Base-by-base conservation (phyloP, 2,329 filamentous ascomycete species). In the Myriosclerotinia scirpicola region DNA sequence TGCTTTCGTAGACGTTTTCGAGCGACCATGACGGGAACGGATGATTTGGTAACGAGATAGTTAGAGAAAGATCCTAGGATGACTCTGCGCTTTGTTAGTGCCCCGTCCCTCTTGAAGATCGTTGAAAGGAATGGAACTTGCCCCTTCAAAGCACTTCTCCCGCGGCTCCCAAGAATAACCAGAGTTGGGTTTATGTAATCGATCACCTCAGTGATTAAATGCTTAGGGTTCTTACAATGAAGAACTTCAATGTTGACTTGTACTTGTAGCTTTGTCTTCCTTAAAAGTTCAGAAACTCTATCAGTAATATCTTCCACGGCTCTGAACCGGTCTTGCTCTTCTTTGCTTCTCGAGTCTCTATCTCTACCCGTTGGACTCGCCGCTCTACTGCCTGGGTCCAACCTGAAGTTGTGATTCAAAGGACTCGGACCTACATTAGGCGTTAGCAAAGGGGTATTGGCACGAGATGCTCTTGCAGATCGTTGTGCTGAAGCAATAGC, bases 11-110 rank as follows among this genome's bases (percentile, higher is more conserved):
- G 83, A 67, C 91, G 90, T 81, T 96, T 97, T 67, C 95, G 84
- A 9, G 95, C 95, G 46, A 98, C 95, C 95, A 99, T 99, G 68
- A 99, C 95, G 0, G 95, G 95, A 20, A 96, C 93, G 2, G 92
- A 96, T 70, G 92, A 96, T 80, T 98, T 98, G 48, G 93, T 96
- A 42, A 99, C 93, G 9, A 99, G 84, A 75, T 99, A 99, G 77
- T 98, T 98, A 68, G 92, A 96, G 79, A 99, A 98, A 0, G 93
- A 97, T 36, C 95, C 95, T 40, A 99, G 84, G 68, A 99, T 89
- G 30, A 97, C 94, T 76, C 93, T 96, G 73, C 58, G 44, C 7
- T 36, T 75, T 80, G 78, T 58, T 48, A 5, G 7, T 5, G 52
- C 68, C n/a, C 54, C 67, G 54, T 58, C 65, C 20, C 52, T 54